Conservation (phyloP, 371 early-diverging fungal species). For the Apophysomyces ossiformis region DNA sequence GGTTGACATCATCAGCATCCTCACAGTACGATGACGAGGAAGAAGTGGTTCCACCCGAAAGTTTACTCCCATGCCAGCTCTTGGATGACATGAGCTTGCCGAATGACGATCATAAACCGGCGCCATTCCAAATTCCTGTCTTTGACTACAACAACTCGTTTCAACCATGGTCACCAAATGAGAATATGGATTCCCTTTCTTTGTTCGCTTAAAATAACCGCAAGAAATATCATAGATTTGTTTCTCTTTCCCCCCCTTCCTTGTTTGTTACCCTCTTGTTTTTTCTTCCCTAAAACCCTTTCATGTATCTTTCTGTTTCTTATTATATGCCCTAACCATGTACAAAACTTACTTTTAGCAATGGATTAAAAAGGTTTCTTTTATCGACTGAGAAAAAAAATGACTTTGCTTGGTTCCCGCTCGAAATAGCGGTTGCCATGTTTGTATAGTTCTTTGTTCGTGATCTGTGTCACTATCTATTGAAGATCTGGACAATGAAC, state of each 20-base stretch:
- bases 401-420: too few relatives aligned
- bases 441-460: too few relatives aligned
- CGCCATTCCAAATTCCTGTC: not conserved
- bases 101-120: not conserved
- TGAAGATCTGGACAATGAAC: too few relatives aligned
- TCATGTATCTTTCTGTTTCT: not conserved
- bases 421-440: too few relatives aligned
- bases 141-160: not conserved
- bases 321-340: not conserved
- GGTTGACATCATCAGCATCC: not conserved
- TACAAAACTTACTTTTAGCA: not conserved
- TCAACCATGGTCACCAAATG: not conserved
- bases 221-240: too few relatives aligned
- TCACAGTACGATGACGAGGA: slow-evolving; percentile 12
- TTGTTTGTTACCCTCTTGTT: not conserved
- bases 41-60: slow-evolving; percentile 3
- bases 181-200: not conserved
- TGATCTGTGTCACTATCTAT: too few relatives aligned
- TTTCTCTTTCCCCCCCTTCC: not conserved
- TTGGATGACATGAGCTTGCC: not conserved
- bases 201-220: not conserved
- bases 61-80: slow-evolving; percentile 7
- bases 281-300: not conserved
- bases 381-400: too few relatives aligned
- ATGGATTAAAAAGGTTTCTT: too few relatives aligned